phyloP scores from a whole-genome alignment of 495 filamentous ascomycete species.

The Aspergillus kassunensis region DNA sequence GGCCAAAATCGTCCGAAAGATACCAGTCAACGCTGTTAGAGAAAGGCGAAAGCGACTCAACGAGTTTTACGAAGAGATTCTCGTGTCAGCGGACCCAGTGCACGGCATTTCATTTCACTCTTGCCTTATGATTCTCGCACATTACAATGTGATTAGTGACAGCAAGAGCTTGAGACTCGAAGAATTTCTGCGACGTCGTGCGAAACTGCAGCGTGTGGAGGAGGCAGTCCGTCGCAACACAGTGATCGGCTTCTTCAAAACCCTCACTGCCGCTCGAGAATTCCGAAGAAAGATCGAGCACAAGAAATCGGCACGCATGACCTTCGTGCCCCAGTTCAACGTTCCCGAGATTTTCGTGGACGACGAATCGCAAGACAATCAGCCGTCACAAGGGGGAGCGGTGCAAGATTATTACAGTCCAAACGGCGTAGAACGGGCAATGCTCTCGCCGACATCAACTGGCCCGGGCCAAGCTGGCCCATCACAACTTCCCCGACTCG shows the following conservation, averaged over 20 bases:
- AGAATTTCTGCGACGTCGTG: slow-evolving; percentile 88
- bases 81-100: slow-evolving; percentile 85
- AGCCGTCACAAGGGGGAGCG: slow-evolving; percentile 12
- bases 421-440: slow-evolving; percentile 16
- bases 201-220: slow-evolving; percentile 90
- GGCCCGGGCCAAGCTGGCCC: slow-evolving; percentile 27
- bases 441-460: slow-evolving; percentile 38
- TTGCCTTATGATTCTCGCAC: slow-evolving; percentile 94
- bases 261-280: slow-evolving; percentile 78
- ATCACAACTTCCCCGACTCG: slow-evolving; percentile 34
- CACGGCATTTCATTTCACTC: slow-evolving; percentile 88
- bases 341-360: slow-evolving; percentile 93
- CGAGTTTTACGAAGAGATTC: slow-evolving; percentile 90
- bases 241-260: slow-evolving; percentile 94
- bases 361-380: slow-evolving; percentile 49
- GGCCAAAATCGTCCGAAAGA: slow-evolving; percentile 65
- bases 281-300: slow-evolving; percentile 70
- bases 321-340: slow-evolving; percentile 69
- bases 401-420: background rate
- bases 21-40: slow-evolving; percentile 72
- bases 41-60: slow-evolving; percentile 74
- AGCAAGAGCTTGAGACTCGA: slow-evolving; percentile 91
- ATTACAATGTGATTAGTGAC: slow-evolving; percentile 98
- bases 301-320: slow-evolving; percentile 69
- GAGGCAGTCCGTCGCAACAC: slow-evolving; percentile 86